Evolutionary conservation across 2,329 filamentous ascomycete species (phyloP).

Genomic region (Cyphellophora europaea): DNA sequence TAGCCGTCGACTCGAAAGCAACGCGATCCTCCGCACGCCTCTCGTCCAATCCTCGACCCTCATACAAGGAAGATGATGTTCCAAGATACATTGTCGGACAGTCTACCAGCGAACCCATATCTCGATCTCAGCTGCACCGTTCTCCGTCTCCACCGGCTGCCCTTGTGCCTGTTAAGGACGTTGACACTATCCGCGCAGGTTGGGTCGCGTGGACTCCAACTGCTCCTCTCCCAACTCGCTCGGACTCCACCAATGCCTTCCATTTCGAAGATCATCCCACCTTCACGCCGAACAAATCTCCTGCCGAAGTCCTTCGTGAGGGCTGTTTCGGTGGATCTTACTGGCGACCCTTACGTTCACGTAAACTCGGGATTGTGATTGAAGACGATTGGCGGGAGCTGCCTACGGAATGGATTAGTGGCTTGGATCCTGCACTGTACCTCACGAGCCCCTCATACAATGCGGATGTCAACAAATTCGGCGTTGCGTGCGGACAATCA

Average conservation of each 20-base stretch:
- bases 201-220: slow-evolving; percentile 37
- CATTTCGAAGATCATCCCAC: slow-evolving; percentile 35
- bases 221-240: slow-evolving; percentile 30
- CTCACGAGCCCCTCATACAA: slow-evolving; percentile 35
- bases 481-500: slow-evolving; percentile 42
- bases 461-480: slow-evolving; percentile 43
- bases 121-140: neutral
- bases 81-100: neutral
- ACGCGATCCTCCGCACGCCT: slow-evolving; percentile 40
- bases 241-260: slow-evolving; percentile 32
- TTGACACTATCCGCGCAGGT: slow-evolving; percentile 19
- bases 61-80: slow-evolving; percentile 12
- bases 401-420: slow-evolving; percentile 33
- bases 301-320: slow-evolving; percentile 42
- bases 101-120: neutral
- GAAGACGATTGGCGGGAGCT: slow-evolving; percentile 39
- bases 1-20: slow-evolving; percentile 22
- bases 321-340: slow-evolving; percentile 45
- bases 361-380: slow-evolving; percentile 32
- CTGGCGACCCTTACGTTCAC: slow-evolving; percentile 39
- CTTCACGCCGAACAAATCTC: slow-evolving; percentile 46
- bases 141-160: neutral
- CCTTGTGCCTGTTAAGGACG: slow-evolving; percentile 16
- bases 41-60: slow-evolving; percentile 24
- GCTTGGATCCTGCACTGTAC: slow-evolving; percentile 29